Percentiles rank a stretch among this genome's conserved stretches.
phyloP scores from a whole-genome alignment of 2,329 filamentous ascomycete species.

The Aureobasidium sp. region DNA sequence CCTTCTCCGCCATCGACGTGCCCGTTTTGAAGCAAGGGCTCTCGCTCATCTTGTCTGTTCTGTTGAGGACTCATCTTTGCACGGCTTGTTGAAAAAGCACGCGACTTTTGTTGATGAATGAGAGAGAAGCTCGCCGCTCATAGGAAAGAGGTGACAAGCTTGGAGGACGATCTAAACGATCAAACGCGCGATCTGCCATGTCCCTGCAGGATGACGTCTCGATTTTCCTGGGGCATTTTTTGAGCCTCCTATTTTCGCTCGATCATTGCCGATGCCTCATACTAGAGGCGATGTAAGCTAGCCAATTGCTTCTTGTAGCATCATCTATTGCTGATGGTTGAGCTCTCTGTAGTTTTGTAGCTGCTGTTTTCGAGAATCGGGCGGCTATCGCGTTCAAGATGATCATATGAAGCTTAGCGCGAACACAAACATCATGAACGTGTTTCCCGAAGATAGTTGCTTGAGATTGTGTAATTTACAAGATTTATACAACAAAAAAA shows the following conservation, averaged over 20 bases:
- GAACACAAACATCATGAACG: background rate
- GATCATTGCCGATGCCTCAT: background rate
- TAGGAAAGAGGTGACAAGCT: background rate
- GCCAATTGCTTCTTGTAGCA: background rate
- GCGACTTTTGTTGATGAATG: background rate
- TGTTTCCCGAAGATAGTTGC: background rate
- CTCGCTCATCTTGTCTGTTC: conserved; percentile 25
- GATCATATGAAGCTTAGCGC: background rate
- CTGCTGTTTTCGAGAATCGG: background rate
- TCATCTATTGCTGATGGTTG: background rate
- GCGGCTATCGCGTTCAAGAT: background rate
- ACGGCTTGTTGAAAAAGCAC: background rate
- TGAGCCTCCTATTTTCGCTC: background rate
- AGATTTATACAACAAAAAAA: background rate
- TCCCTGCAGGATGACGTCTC: conserved; percentile 4
- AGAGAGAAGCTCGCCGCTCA: background rate
- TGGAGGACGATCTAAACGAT: background rate
- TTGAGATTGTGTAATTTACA: background rate
- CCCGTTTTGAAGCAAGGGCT: conserved; percentile 30
- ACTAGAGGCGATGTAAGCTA: background rate
- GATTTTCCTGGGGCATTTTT: conserved; percentile 4
- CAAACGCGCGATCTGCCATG: background rate
- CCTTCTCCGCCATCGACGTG: conserved; percentile 27
- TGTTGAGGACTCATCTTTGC: background rate
- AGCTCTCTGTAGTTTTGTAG: background rate